Percentiles rank a stretch among this genome's conserved stretches.
These are phyloP conservation scores for Medicago lupulina DNA, from an alignment of 306 rosid genomes.

Conservation along the genomic window DNA sequence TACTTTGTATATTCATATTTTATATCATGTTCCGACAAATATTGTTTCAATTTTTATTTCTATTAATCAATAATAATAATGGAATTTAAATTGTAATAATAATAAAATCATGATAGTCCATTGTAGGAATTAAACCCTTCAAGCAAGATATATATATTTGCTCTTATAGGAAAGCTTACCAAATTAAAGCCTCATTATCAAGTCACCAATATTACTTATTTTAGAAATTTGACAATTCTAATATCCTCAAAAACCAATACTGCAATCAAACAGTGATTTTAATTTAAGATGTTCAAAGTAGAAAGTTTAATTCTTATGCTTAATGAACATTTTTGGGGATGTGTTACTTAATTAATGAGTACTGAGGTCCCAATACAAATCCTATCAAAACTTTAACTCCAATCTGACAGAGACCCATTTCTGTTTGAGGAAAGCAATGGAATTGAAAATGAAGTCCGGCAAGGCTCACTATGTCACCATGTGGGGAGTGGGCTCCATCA, in stretches of 20 bases:
- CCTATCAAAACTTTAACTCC: constrained; percentile 39
- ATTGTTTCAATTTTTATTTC: background rate
- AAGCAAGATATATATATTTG: too few relatives aligned
- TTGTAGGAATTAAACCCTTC: too few relatives aligned
- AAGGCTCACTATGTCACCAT: constrained; percentile 46
- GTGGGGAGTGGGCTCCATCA: constrained; percentile 56
- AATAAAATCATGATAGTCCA: too few relatives aligned
- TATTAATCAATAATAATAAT: too few relatives aligned
- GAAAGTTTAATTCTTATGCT: background rate
- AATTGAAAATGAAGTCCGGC: constrained; percentile 21
- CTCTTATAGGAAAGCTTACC: too few relatives aligned
- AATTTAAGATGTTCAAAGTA: background rate
- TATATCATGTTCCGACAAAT: background rate
- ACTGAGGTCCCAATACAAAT: constrained; percentile 40
- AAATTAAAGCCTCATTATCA: too few relatives aligned
- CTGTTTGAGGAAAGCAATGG: constrained; percentile 35
- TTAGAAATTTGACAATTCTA: too few relatives aligned
- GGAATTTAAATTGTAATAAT: too few relatives aligned
- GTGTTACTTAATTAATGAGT: constrained; percentile 33
- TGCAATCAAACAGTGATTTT: background rate
- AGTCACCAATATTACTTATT: too few relatives aligned
- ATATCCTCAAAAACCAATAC: too few relatives aligned
- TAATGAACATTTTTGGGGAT: background rate
- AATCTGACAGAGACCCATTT: constrained; percentile 47
- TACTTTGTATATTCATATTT: too few relatives aligned